Base-by-base conservation (phyloP, 2,329 filamentous ascomycete species). In the Hypoxylon sp. region DNA sequence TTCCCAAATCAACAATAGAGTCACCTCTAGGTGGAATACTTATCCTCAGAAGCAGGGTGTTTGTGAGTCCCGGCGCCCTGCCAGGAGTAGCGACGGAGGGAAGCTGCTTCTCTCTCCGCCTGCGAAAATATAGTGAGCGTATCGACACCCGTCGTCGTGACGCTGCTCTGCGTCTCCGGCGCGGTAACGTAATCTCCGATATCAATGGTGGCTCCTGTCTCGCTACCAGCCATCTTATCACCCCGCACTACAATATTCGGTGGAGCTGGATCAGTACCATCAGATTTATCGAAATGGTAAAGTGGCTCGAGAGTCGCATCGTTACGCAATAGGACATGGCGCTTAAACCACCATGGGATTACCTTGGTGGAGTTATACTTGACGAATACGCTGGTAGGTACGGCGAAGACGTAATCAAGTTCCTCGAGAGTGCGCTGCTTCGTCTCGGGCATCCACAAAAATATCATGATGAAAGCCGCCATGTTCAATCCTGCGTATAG, bases 401-500 rank as follows among this genome's bases (percentile, higher is more conserved):
- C 65, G 31, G 67, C 69, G 47, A 71, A 73, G 46, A 73, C 62
- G 53, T 66, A 65, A 24, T 73, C 71, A 11, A 73, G 66, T 22
- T 73, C 71, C 22, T 71, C 71, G 13, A 73, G 64, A 6, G 71
- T 71, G 44, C 67, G 71, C 44, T 70, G 63, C 58, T 81, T 82
- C 10, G 81, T 82, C 71, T 83, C 81, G 5, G 80, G 79, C 29
- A 81, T 71, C 64, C 78, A 77, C 31, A 81, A 73, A 26, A 79
- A 76, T 14, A 82, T 79, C 29, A 79, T 74, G 46, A 83, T 76
- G 67, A 83, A 84, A 31, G 81, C 83, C 3, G 82, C 55, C 0
- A 84, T 73, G 67, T 85, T 85, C 81, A 82, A 84, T 11, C 70
- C 80, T 2, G 80, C 83, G 59, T 85, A 85, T 75, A 80, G 84